These are phyloP conservation scores for Fusarium sp. DNA, from an alignment of 2,329 filamentous ascomycete genomes.

Conservation along the genomic window DNA sequence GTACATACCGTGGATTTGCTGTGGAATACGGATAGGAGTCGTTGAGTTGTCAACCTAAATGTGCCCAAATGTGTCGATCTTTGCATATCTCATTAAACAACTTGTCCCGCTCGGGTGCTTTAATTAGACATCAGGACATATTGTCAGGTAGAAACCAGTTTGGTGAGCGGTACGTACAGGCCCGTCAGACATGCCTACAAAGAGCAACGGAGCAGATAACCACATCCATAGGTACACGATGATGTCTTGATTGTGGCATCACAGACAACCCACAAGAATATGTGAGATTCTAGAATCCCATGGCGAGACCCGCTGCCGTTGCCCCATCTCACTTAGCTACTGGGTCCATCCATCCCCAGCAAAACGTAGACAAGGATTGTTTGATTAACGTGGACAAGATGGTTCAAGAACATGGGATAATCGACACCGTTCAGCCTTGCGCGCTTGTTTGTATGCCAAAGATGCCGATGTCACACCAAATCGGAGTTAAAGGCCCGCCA, in stretches of 20 bases:
- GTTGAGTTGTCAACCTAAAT: constrained; percentile 1
- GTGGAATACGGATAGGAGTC: not conserved
- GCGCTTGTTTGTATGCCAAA: not conserved
- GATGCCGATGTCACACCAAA: not conserved
- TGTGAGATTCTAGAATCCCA: constrained; percentile 28
- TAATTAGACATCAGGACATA: constrained; percentile 19
- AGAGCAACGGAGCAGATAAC: not conserved
- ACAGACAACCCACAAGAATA: constrained; percentile 6
- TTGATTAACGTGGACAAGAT: constrained; percentile 10
- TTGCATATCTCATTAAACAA: constrained; percentile 20
- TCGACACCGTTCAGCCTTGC: constrained; percentile 29
- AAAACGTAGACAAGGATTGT: constrained; percentile 33
- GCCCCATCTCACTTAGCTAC: constrained; percentile 24
- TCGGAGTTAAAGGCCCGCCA: constrained; percentile 29
- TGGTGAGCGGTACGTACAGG: not conserved
- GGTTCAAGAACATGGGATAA: constrained; percentile 10
- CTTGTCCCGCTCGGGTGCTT: not conserved
- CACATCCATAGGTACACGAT: not conserved
- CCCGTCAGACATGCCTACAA: not conserved
- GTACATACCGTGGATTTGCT: not conserved
- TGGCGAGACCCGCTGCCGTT: constrained; percentile 30
- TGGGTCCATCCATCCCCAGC: constrained; percentile 20
- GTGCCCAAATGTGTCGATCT: constrained; percentile 20
- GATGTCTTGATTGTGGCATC: constrained; percentile 15
- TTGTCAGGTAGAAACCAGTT: not conserved